Evolutionary conservation across 768 basidiomycete genomes (phyloP).

Genomic region (Leccinum rimulosum): DNA sequence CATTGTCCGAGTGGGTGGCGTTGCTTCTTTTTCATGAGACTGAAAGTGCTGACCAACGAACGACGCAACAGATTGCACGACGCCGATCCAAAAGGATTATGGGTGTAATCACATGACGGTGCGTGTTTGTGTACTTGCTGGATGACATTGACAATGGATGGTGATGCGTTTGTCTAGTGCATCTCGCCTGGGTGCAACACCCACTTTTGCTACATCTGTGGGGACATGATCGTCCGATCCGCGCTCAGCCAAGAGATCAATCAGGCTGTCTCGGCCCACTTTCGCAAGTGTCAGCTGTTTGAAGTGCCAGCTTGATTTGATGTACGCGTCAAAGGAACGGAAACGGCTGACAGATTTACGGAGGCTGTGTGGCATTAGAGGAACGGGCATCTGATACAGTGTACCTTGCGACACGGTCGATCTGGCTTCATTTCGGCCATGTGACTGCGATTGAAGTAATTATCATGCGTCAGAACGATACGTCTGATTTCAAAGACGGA

Average conservation of each 20-base stretch:
- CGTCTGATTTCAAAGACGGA: not conserved
- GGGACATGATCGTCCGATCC: conserved; percentile 43
- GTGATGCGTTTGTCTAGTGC: conserved; percentile 36
- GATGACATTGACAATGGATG: not conserved
- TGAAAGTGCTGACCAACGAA: not conserved
- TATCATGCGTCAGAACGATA: not conserved
- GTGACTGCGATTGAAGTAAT: too few species aligned
- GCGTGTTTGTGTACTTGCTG: not conserved
- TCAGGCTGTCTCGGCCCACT: conserved; percentile 33
- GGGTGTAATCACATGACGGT: conserved; percentile 65
- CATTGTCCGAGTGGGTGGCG: conserved; percentile 53
- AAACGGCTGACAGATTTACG: not conserved
- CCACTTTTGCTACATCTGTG: conserved; percentile 57
- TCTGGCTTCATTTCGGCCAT: not conserved
- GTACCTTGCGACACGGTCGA: not conserved
- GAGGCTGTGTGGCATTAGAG: not conserved
- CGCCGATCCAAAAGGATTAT: conserved; percentile 47
- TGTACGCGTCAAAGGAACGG: not conserved
- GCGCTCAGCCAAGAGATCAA: conserved; percentile 33
- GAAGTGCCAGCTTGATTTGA: conserved; percentile 29
- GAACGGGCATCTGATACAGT: not conserved
- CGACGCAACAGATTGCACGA: conserved; percentile 37
- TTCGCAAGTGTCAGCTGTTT: conserved; percentile 34
- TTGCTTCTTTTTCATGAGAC: not conserved
- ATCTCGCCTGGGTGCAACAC: conserved; percentile 57